Conservation (phyloP, 495 filamentous ascomycete species). For the Bryoglossum gracile region DNA sequence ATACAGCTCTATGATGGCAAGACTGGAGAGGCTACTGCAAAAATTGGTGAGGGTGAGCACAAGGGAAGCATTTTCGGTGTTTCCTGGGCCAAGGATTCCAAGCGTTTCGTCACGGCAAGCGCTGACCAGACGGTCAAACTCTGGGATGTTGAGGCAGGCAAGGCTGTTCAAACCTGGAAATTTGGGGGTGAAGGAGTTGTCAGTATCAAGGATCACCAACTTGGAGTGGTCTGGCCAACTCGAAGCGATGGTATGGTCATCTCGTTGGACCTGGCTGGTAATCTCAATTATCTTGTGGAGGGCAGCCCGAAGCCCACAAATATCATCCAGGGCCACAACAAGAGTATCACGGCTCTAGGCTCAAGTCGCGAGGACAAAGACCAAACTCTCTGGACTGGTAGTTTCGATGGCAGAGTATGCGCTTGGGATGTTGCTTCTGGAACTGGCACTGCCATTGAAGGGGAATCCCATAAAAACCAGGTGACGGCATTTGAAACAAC, state of each 20-base stretch:
- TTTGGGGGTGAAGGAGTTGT: slow-evolving; percentile 74
- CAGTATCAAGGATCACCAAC: slow-evolving; percentile 78
- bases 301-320: slow-evolving; percentile 58
- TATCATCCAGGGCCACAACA: slow-evolving; percentile 88
- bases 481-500: slow-evolving; percentile 66
- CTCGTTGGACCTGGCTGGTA: slow-evolving; percentile 77
- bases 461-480: slow-evolving; percentile 73
- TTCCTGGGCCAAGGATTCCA: slow-evolving; percentile 85
- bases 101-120: slow-evolving; percentile 81
- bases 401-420: slow-evolving; percentile 80
- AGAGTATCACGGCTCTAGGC: slow-evolving; percentile 72
- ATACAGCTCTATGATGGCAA: slow-evolving; percentile 96
- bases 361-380: slow-evolving; percentile 34
- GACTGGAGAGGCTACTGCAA: slow-evolving; percentile 70
- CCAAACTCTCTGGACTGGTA: slow-evolving; percentile 74
- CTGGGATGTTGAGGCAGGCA: slow-evolving; percentile 79
- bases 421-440: slow-evolving; percentile 72
- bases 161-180: slow-evolving; percentile 71
- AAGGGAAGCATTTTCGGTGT: slow-evolving; percentile 89
- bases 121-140: slow-evolving; percentile 87
- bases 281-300: slow-evolving; percentile 80
- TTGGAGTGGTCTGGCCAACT: slow-evolving; percentile 87
- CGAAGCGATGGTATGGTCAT: slow-evolving; percentile 81
- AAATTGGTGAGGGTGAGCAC: slow-evolving; percentile 76
- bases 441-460: slow-evolving; percentile 58